Conservation (phyloP, 108 stramenopile species). For the Asterionellopsis glacialis region DNA sequence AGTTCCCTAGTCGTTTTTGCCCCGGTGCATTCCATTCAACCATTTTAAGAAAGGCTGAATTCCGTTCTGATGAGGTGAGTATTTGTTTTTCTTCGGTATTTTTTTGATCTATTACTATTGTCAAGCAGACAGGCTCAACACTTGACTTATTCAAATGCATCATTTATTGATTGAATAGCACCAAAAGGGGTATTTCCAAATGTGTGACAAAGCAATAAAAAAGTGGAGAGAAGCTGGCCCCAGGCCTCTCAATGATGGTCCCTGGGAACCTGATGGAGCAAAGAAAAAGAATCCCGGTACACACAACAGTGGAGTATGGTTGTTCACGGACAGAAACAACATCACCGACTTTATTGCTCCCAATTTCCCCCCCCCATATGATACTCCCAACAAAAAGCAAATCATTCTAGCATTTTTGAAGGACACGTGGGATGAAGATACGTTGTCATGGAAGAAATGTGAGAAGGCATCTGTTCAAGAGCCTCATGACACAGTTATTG, state of each 20-base stretch:
- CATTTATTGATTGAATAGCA: constrained; percentile 14
- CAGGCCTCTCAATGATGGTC: constrained; percentile 52
- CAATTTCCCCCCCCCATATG: constrained; percentile 85
- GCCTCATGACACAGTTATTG: too few species aligned
- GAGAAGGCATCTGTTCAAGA: too few species aligned
- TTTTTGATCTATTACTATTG: not conserved
- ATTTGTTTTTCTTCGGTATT: not conserved
- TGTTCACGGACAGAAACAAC: constrained; percentile 74
- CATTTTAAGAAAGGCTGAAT: constrained; percentile 84
- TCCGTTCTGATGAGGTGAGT: constrained; percentile 55
- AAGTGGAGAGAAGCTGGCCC: constrained; percentile 64
- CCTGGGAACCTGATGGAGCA: constrained; percentile 36
- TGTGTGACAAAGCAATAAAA: constrained; percentile 49
- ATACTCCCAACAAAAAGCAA: constrained; percentile 68
- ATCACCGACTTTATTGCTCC: constrained; percentile 80
- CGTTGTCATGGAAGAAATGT: constrained; percentile 54
- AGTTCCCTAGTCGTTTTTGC: constrained; percentile 73
- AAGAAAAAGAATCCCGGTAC: constrained; percentile 2
- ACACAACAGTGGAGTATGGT: constrained; percentile 64
- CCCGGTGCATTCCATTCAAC: constrained; percentile 87
- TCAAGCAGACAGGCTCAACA: not conserved
- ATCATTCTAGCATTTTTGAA: constrained; percentile 69
- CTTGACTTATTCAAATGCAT: not conserved
- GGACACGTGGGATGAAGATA: constrained; percentile 82
- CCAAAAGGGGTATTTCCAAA: constrained; percentile 27